Evolutionary conservation across 306 rosid species (phyloP), one percentile per base, ranked within the genome.

Genomic region (Cucurbita pepo): DNA sequence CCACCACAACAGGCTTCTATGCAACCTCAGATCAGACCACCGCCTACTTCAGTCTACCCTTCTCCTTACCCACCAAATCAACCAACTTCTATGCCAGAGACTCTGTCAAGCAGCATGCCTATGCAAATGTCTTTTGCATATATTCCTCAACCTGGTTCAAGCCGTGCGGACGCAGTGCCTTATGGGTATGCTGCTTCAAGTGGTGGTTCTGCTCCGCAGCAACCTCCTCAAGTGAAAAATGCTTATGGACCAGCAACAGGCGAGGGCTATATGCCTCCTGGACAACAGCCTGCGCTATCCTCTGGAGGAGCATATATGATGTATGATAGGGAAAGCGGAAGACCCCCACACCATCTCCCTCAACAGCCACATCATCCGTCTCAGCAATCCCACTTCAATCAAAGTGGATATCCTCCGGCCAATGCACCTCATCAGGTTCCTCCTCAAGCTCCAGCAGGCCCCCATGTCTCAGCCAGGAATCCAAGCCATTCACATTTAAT

Each of bases 61-160:
- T 75, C 65, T 69, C 13, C 78, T 47, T 75, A 75, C 57, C 40
- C 78, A 75, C 53, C 61, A 4, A 64, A 47, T 63, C 78, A 75
- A 75, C 73, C 78, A 6, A 52, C 43, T 75, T 22, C 78, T 40
- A 40, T 64, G 41, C 43, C 45, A 10, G 78, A 75, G 62, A 63
- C 64, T 4, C 40, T 64, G 43, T 47, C 78, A 48, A 59, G 58
- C 41, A 74, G 71, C 57, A 74, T 74, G 92, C 82, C 96, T 7
- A 87, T 90, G 97, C 98, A 88, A 77, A 81, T 90, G 82, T 77
- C 93, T 53, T 95, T 83, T 80, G 77, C 97, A 2, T 88, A 84
- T 62, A 82, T 87, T 77, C 88, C 95, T 12, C 94, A 84, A 41
- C 81, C 88, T 0, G 99, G 82, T 4, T 75, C 97, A 3, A 82